These are phyloP conservation scores for Neofusicoccum sp. DNA, from an alignment of 2,329 filamentous ascomycete genomes.

Conservation along the genomic window DNA sequence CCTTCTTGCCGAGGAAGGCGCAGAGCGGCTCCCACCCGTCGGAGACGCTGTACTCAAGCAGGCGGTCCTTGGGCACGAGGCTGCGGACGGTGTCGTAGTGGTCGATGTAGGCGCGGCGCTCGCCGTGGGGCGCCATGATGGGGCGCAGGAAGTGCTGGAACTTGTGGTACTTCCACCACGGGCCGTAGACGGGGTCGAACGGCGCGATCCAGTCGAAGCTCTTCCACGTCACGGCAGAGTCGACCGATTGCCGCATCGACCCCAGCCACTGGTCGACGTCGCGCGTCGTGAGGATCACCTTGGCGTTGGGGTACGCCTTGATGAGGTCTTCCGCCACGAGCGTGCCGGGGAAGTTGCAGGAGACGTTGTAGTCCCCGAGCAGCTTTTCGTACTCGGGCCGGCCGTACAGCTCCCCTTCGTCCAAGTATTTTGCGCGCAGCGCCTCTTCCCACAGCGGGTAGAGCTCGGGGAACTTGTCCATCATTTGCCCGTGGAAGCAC, in stretches of 20 bases:
- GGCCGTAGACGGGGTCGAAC: background rate
- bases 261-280: constrained; percentile 15
- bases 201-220: background rate
- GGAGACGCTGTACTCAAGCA: constrained; percentile 31
- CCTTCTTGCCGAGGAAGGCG: constrained; percentile 5
- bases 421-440: constrained; percentile 36
- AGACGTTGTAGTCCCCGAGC: constrained; percentile 29
- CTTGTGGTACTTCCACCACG: no score
- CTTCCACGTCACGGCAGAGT: background rate
- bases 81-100: constrained; percentile 26
- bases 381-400: constrained; percentile 39
- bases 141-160: background rate
- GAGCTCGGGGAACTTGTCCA: background rate
- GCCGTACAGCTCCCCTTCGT: constrained; percentile 28
- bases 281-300: constrained; percentile 25
- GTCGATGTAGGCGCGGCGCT: background rate
- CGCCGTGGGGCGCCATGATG: background rate
- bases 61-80: constrained; percentile 27
- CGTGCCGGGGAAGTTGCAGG: constrained; percentile 14
- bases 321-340: constrained; percentile 26
- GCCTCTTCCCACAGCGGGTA: constrained; percentile 36
- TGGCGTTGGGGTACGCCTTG: constrained; percentile 26
- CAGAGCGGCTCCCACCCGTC: constrained; percentile 31
- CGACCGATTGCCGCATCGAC: background rate
- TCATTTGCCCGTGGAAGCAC: background rate